Evolutionary conservation across 495 filamentous ascomycete genomes (phyloP), one percentile per base, ranked within the genome.

Genomic region (Sporormia fimetaria): DNA sequence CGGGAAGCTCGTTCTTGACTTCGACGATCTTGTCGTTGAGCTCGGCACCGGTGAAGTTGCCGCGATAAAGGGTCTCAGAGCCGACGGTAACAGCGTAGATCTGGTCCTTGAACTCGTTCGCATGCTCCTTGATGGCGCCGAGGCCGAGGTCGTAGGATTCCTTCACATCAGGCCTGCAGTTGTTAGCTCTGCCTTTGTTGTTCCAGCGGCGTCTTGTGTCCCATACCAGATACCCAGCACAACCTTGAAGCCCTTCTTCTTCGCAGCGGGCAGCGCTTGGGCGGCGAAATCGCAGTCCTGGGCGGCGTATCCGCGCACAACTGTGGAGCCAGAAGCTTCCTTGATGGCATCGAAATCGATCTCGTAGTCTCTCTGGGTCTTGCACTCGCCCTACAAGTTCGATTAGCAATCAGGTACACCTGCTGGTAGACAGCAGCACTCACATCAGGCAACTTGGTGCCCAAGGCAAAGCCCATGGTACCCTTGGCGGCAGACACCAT

Each of bases 51-150:
- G 71, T 82, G 57, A 84, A 68, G 56, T 76, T 78, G 38, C 73
- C 71, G 27, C 83, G 77, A 67, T 87, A 88, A 22, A 88, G 64
- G 21, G 69, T 66, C 65, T 88, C 83, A 15, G 78, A 83, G 21
- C 82, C 83, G 36, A 87, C 80, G 8, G 83, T 88, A 49, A 85
- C 73, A 40, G 75, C 81, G 57, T 81, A 74, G 47, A 88, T 68
- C 25, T 69, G 63, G 44, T 74, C 69, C 48, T 65, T 63, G 58
- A 76, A 78, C 57, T 66, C 42, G 9, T 44, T 42, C 17, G 59
- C 62, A 42, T 70, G 66, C 47, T 67, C 64, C 15, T 59, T 51
- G 18, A 83, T 62, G 10, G 80, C 74, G 3, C 61, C 58, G 53
- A 71, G 75, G 57, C 84, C 83, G 22, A 66, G 59, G 20, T 66